These are phyloP conservation scores for Thalassiosira sp. DNA, from an alignment of 352 stramenopile genomes.

Conservation along the genomic window DNA sequence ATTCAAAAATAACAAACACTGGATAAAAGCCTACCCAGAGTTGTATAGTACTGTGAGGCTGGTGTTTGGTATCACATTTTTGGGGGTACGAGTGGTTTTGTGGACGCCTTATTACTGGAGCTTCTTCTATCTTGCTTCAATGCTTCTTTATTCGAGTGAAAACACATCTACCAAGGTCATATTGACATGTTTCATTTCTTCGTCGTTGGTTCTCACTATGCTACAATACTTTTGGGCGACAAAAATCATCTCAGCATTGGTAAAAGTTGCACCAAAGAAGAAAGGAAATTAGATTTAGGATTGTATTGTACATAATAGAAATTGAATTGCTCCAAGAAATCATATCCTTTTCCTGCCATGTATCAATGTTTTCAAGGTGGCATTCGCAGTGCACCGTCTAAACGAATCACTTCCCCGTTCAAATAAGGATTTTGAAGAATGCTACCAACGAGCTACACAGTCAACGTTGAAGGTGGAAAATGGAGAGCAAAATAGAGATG, in stretches of 20 bases:
- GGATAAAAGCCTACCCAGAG: conserved; percentile 51
- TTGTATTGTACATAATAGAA: no score
- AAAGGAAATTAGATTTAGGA: conserved; percentile 1
- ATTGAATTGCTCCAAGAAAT: no score
- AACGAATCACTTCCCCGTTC: conserved; percentile 96
- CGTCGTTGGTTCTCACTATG: conserved; percentile 33
- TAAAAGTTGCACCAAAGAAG: conserved; percentile 10
- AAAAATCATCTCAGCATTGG: conserved; percentile 38
- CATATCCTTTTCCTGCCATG: not conserved
- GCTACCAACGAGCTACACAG: conserved; percentile 88
- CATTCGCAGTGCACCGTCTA: conserved; percentile 97
- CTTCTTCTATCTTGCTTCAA: conserved; percentile 30
- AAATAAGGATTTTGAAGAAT: conserved; percentile 98
- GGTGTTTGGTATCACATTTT: conserved; percentile 58
- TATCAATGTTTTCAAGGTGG: conserved; percentile 64
- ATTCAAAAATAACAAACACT: conserved; percentile 56
- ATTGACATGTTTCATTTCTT: conserved; percentile 19
- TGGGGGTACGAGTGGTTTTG: conserved; percentile 51
- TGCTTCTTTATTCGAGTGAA: conserved; percentile 34
- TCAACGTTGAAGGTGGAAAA: no score
- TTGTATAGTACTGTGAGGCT: conserved; percentile 39
- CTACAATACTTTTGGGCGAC: conserved; percentile 51
- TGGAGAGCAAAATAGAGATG: no score
- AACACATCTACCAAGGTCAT: conserved; percentile 14
- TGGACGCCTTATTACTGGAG: conserved; percentile 45